Conservation (phyloP, 805 yeast species). For the Starmerella cellae region DNA sequence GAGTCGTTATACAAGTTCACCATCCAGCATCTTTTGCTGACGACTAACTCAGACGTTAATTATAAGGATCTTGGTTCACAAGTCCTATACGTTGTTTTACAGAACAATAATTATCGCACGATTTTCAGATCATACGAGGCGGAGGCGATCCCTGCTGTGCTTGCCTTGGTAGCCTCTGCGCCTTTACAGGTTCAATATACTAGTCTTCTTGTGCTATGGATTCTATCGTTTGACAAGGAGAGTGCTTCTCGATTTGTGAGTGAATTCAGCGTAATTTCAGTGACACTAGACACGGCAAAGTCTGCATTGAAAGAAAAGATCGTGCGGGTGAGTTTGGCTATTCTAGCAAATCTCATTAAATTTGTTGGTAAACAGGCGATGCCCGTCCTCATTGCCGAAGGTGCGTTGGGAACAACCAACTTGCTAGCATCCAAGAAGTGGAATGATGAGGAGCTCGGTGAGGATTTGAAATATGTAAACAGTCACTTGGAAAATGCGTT, state of each 20-base stretch:
- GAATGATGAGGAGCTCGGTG: conserved; percentile 81
- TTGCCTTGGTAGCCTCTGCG: conserved; percentile 33
- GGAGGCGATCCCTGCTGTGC: conserved; percentile 37
- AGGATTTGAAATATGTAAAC: conserved; percentile 49
- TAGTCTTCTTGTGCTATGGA: conserved; percentile 67
- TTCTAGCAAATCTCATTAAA: conserved; percentile 34
- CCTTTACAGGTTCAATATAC: conserved; percentile 71
- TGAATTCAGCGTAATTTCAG: conserved; percentile 32
- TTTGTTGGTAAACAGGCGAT: conserved; percentile 36
- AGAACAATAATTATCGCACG: conserved; percentile 40
- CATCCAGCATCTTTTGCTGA: conserved; percentile 24
- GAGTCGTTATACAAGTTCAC: conserved; percentile 25
- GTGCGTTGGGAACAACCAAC: conserved; percentile 55
- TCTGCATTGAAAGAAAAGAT: conserved; percentile 86
- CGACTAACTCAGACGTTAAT: conserved; percentile 32
- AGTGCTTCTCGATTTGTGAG: conserved; percentile 38
- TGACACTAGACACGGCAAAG: conserved; percentile 45
- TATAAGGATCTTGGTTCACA: conserved; percentile 53
- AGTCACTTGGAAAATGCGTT: conserved; percentile 58
- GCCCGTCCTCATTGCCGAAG: conserved; percentile 55
- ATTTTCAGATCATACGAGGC: conserved; percentile 37
- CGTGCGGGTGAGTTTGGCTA: conserved; percentile 68
- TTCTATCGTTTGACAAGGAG: conserved; percentile 56
- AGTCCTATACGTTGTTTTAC: conserved; percentile 47
- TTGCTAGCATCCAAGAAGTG: conserved; percentile 76